phyloP scores from a whole-genome alignment of 352 stramenopile genomes.

The Phytophthora pini region DNA sequence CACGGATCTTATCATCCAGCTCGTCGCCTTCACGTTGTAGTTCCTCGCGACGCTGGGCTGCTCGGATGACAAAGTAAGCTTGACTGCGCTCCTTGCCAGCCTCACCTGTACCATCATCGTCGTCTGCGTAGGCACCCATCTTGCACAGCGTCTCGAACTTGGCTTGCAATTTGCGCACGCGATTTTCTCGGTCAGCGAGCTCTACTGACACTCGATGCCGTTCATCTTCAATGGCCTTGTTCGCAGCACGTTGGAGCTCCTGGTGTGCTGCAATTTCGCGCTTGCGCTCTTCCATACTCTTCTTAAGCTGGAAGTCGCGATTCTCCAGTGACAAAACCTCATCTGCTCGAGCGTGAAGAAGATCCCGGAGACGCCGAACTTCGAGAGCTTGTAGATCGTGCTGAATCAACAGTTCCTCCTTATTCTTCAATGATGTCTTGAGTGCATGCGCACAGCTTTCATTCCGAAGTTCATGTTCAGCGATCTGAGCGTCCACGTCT shows the following conservation, averaged over 20 bases:
- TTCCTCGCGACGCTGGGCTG: slow-evolving; percentile 95
- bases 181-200: slow-evolving; percentile 84
- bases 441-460: slow-evolving; percentile 85
- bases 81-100: slow-evolving; percentile 79
- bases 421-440: slow-evolving; percentile 82
- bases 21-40: slow-evolving; percentile 95
- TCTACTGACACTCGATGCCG: slow-evolving; percentile 94
- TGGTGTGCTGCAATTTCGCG: slow-evolving; percentile 89
- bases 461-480: slow-evolving; percentile 93
- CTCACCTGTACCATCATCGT: slow-evolving; percentile 74
- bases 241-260: slow-evolving; percentile 90
- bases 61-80: slow-evolving; percentile 96
- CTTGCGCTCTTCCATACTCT: slow-evolving; percentile 95
- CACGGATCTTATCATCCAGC: slow-evolving; percentile 94
- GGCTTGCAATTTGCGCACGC: slow-evolving; percentile 91
- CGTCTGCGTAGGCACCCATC: slow-evolving; percentile 68
- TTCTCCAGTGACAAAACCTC: slow-evolving; percentile 96
- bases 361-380: slow-evolving; percentile 90
- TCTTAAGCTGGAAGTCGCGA: slow-evolving; percentile 92
- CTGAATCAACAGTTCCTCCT: slow-evolving; percentile 94
- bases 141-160: slow-evolving; percentile 95
- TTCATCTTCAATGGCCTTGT: slow-evolving; percentile 93
- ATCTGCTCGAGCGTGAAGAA: slow-evolving; percentile 89
- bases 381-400: slow-evolving; percentile 95
- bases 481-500: slow-evolving; percentile 83